These are phyloP conservation scores for Pinus taeda DNA, from an alignment of 75 land plant species.

Conservation along the genomic window DNA sequence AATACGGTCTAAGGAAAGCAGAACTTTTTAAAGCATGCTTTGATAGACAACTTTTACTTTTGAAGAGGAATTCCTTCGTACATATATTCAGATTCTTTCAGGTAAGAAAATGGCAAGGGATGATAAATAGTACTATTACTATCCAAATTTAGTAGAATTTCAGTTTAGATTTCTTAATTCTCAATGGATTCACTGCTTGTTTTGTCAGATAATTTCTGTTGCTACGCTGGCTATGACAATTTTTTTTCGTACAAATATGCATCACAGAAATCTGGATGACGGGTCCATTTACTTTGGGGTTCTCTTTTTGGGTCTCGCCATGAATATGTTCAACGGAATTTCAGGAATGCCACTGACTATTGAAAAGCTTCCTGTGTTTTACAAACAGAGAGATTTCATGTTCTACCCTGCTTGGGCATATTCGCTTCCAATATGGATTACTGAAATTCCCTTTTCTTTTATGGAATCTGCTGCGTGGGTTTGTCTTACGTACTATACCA, in stretches of 20 bases:
- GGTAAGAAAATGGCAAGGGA: no score
- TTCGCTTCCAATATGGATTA: conserved; percentile 26
- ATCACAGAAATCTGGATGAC: conserved; percentile 24
- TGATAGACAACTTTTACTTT: no score
- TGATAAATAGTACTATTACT: no score
- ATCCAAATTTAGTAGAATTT: no score
- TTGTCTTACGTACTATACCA: conserved; percentile 34
- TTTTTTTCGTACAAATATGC: conserved; percentile 44
- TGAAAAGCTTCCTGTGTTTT: conserved; percentile 42
- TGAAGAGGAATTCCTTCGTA: not conserved
- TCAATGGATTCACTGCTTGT: no score
- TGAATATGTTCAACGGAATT: conserved; percentile 45
- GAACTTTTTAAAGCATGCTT: no score
- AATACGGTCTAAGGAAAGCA: no score
- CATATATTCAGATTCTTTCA: no score
- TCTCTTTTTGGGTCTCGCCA: conserved; percentile 31
- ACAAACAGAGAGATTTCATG: conserved; percentile 47
- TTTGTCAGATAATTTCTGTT: conserved; percentile 28
- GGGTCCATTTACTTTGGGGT: conserved; percentile 32
- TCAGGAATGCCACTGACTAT: conserved; percentile 35
- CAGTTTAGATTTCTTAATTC: no score
- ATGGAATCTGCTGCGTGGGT: conserved; percentile 36
- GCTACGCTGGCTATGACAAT: conserved; percentile 43
- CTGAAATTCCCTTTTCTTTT: conserved; percentile 34
- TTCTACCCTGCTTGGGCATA: conserved; percentile 58